Evolutionary conservation across 768 basidiomycete genomes (phyloP).

Genomic region (Xerocomellus dryophilus): DNA sequence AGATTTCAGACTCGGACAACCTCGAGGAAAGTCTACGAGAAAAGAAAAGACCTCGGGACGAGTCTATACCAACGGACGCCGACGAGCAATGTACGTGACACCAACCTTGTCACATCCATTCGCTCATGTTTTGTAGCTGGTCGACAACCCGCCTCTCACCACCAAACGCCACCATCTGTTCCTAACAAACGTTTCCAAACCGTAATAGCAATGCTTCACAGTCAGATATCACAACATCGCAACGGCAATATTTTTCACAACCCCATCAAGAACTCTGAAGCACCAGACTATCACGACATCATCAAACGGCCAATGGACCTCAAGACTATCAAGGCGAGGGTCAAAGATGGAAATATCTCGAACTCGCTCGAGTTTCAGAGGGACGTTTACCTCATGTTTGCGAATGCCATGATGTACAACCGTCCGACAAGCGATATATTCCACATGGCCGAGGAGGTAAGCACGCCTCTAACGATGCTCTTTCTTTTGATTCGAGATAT

Average conservation of each 20-base stretch:
- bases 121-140: slow-evolving; percentile 15
- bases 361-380: slow-evolving; percentile 86
- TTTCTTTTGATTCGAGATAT: background rate
- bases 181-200: slow-evolving; percentile 74
- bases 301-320: slow-evolving; percentile 95
- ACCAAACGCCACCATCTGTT: slow-evolving; percentile 22
- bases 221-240: slow-evolving; percentile 79
- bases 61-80: slow-evolving; percentile 20
- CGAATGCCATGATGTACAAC: slow-evolving; percentile 98
- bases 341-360: slow-evolving; percentile 78
- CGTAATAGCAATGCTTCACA: slow-evolving; percentile 77
- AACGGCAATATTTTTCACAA: slow-evolving; percentile 89
- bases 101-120: background rate
- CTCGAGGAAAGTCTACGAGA: slow-evolving; percentile 25
- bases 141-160: slow-evolving; percentile 14
- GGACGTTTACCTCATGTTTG: slow-evolving; percentile 91
- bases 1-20: slow-evolving; percentile 21
- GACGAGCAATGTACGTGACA: slow-evolving; percentile 44
- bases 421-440: slow-evolving; percentile 82
- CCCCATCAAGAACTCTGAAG: slow-evolving; percentile 84
- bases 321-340: slow-evolving; percentile 83
- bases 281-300: slow-evolving; percentile 88
- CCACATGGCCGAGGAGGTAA: slow-evolving; percentile 87
- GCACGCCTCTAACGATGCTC: slow-evolving; percentile 23
- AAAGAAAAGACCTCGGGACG: slow-evolving; percentile 29